These are phyloP conservation scores for Hypoxylon lenormandii DNA, from an alignment of 495 filamentous ascomycete species.

Conservation along the genomic window DNA sequence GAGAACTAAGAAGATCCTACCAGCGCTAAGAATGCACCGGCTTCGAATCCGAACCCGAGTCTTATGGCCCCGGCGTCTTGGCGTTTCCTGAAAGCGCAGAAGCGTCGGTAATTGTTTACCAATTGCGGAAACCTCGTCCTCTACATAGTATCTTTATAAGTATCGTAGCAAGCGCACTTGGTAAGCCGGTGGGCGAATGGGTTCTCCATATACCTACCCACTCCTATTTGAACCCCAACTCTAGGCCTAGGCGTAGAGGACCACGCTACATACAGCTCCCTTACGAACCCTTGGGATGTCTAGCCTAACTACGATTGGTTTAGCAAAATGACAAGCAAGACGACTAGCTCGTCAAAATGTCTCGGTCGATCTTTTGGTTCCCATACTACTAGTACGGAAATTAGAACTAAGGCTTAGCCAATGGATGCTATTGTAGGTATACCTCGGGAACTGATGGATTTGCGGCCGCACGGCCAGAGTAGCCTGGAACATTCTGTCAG, in stretches of 20 bases:
- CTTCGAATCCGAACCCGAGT: constrained; percentile 15
- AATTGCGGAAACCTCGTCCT: constrained; percentile 23
- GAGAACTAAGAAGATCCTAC: constrained; percentile 13
- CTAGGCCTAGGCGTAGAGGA: not conserved
- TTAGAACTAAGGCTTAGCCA: no score
- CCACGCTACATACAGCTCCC: constrained; percentile 20
- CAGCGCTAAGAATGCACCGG: constrained; percentile 31
- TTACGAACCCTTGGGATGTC: not conserved
- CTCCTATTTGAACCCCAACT: not conserved
- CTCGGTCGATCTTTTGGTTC: not conserved
- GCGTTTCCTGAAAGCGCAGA: constrained; percentile 1
- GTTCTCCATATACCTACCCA: constrained; percentile 2
- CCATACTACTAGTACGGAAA: not conserved
- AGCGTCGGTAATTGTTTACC: constrained; percentile 39
- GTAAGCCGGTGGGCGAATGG: not conserved
- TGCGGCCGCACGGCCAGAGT: no score
- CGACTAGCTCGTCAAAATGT: not conserved
- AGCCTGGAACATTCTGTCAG: no score
- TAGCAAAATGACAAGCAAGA: constrained; percentile 4
- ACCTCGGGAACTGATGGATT: no score
- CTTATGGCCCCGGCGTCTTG: constrained; percentile 22
- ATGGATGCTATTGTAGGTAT: no score
- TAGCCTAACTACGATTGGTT: not conserved
- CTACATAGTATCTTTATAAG: no score
- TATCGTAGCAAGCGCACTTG: no score